Conservation (phyloP, 2,329 filamentous ascomycete genomes). For the Fragosphaeria purpurea region DNA sequence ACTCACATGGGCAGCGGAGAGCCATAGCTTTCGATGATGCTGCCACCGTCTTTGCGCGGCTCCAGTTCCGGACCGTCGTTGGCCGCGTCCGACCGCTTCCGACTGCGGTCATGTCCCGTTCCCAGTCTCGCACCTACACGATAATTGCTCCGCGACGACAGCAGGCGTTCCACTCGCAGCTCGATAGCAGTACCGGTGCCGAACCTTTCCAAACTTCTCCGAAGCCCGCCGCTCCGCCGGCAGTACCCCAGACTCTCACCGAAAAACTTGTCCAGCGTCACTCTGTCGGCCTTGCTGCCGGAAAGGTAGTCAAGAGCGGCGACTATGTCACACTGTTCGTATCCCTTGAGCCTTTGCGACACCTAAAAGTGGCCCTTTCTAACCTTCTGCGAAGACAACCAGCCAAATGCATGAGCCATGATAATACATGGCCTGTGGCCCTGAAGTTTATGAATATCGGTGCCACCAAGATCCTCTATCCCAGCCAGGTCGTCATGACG, state of each 20-base stretch:
- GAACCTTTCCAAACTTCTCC: constrained; percentile 44
- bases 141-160: constrained; percentile 21
- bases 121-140: constrained; percentile 2
- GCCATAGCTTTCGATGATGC: constrained; percentile 1
- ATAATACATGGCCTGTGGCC: constrained; percentile 42
- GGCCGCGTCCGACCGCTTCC: constrained; percentile 1
- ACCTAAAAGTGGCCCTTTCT: too few species aligned
- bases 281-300: constrained; percentile 62
- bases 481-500: constrained; percentile 68
- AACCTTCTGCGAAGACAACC: constrained; percentile 40
- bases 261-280: constrained; percentile 88
- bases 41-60: background rate
- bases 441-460: constrained; percentile 75
- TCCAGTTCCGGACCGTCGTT: background rate
- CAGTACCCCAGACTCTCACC: constrained; percentile 64
- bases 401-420: constrained; percentile 71
- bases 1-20: constrained; percentile 1
- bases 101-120: background rate
- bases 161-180: constrained; percentile 54
- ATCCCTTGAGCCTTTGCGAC: too few species aligned
- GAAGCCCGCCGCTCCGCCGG: constrained; percentile 12
- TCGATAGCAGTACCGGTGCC: constrained; percentile 41
- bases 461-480: constrained; percentile 61
- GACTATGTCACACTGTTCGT: constrained; percentile 60
- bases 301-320: constrained; percentile 65